phyloP scores from a whole-genome alignment of 495 filamentous ascomycete genomes.

The Aspergillus egyptiacus region DNA sequence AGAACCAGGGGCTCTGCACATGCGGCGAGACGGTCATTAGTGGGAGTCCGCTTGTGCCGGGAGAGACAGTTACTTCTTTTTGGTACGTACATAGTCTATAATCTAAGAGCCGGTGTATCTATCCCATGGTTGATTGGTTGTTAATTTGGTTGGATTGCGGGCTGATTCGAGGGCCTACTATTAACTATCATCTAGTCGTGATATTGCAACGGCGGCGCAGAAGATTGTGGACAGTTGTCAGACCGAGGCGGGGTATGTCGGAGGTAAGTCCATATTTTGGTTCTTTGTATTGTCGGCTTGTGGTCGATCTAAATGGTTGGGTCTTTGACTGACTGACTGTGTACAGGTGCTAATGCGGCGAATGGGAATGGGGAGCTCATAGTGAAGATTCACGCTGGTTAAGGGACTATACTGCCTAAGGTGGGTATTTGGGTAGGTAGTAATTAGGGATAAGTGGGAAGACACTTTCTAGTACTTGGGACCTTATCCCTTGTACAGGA shows the following conservation, averaged over 20 bases:
- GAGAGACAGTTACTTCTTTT: background rate
- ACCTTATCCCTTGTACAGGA: too few relatives aligned
- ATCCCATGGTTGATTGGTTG: too few relatives aligned
- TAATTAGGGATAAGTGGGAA: background rate
- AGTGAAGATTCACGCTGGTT: conserved; percentile 2
- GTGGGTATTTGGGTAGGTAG: too few relatives aligned
- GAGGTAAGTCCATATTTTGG: background rate
- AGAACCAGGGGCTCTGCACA: background rate
- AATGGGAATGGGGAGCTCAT: conserved; percentile 5
- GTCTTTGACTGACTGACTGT: background rate
- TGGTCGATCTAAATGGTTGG: too few relatives aligned
- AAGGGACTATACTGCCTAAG: background rate
- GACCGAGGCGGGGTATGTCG: background rate
- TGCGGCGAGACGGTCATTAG: conserved; percentile 1
- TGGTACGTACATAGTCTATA: too few relatives aligned
- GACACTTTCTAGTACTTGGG: too few relatives aligned
- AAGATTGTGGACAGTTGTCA: conserved; percentile 6
- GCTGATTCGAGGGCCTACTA: background rate
- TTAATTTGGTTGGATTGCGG: too few relatives aligned
- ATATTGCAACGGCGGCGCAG: conserved; percentile 1
- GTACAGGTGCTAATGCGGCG: conserved; percentile 1
- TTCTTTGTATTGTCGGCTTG: background rate
- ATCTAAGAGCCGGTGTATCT: too few relatives aligned
- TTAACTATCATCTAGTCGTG: background rate
- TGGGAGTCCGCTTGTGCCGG: background rate